Conservation (phyloP, 2,329 filamentous ascomycete genomes). For the Xylogone sp. region DNA sequence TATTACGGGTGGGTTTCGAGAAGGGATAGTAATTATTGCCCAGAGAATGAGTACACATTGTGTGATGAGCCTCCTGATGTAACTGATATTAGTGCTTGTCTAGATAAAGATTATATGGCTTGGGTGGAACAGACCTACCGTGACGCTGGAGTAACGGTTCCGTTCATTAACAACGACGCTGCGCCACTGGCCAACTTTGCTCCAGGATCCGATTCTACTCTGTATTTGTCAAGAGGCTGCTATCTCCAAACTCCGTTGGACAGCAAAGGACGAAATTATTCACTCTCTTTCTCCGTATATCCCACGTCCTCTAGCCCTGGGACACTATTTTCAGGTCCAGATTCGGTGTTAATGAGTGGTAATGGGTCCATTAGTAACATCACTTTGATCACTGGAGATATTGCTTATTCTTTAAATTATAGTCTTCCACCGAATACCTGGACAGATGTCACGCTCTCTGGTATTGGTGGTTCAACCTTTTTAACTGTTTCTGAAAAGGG, state of each 20-base stretch:
- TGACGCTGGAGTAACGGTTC: conserved; percentile 65
- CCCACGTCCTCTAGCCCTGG: conserved; percentile 31
- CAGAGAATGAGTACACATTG: background rate
- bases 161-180: conserved; percentile 71
- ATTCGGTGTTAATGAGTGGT: conserved; percentile 35
- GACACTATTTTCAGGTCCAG: conserved; percentile 36
- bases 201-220: background rate
- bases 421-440: conserved; percentile 33
- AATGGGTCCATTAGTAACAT: conserved; percentile 31
- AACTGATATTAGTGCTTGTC: background rate
- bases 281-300: conserved; percentile 41
- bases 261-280: conserved; percentile 55
- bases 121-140: conserved; percentile 64
- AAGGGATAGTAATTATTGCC: no score
- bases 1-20: no score
- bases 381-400: conserved; percentile 34
- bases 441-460: conserved; percentile 32
- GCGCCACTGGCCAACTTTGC: background rate
- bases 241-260: conserved; percentile 36
- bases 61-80: background rate
- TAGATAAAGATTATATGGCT: conserved; percentile 52
- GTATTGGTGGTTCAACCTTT: conserved; percentile 32
- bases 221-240: background rate
- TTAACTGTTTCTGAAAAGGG: conserved; percentile 5
- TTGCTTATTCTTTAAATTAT: conserved; percentile 36